A percentile compares a stretch with the other conserved stretches of the same genome.
Evolutionary conservation across 306 rosid species (phyloP).

Genomic region (Aeschynomene evenia): DNA sequence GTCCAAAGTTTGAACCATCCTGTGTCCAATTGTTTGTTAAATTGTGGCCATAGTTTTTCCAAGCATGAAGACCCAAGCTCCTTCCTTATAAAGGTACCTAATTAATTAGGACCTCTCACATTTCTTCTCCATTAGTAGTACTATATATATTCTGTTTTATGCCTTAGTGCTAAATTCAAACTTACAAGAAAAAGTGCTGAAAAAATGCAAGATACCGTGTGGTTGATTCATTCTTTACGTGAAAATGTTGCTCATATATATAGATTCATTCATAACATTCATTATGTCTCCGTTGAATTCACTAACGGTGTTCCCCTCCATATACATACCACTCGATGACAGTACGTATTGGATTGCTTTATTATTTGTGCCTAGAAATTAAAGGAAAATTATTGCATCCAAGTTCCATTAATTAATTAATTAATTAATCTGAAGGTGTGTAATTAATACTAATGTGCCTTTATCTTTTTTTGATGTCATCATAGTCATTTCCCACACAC

Average conservation of each 20-base stretch:
- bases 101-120: not conserved
- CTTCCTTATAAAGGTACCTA: not conserved
- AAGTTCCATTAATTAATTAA: not conserved
- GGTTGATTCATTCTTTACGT: slow-evolving; percentile 18
- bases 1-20: slow-evolving; percentile 29
- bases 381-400: not conserved
- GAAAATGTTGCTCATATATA: slow-evolving; percentile 26
- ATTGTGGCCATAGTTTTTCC: not conserved
- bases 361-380: not conserved
- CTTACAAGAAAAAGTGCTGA: not conserved
- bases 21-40: not conserved
- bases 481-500: slow-evolving; percentile 1
- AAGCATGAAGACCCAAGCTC: not conserved
- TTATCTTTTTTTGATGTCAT: not conserved
- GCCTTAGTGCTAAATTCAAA: slow-evolving; percentile 16
- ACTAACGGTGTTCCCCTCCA: slow-evolving; percentile 42
- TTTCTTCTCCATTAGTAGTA: too few relatives aligned
- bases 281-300: slow-evolving; percentile 46
- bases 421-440: not conserved
- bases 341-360: slow-evolving; percentile 22
- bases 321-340: slow-evolving; percentile 42
- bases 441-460: not conserved
- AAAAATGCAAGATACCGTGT: slow-evolving; percentile 25
- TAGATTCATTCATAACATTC: slow-evolving; percentile 33
- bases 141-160: too few relatives aligned